phyloP scores from a whole-genome alignment of 352 stramenopile species.

The Nothophytophthora sp. region DNA sequence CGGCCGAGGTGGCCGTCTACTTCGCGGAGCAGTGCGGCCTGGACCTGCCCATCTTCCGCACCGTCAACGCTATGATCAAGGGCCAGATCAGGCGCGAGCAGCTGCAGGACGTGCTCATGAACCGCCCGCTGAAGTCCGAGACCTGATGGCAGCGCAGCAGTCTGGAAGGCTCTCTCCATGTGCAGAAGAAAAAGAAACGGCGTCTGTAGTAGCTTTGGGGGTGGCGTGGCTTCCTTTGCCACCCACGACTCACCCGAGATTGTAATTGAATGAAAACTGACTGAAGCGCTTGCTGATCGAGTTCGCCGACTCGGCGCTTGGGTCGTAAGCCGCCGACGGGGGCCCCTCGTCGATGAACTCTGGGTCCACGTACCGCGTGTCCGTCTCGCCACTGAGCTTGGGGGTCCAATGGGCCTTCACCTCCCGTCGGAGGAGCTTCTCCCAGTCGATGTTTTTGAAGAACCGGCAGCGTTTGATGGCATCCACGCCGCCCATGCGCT shows the following conservation, averaged over 20 bases:
- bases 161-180: not conserved
- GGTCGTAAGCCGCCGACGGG: constrained; percentile 79
- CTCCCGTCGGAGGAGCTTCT: constrained; percentile 66
- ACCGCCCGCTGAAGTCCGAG: constrained; percentile 77
- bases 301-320: constrained; percentile 57
- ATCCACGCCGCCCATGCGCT: constrained; percentile 62
- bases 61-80: constrained; percentile 87
- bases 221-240: constrained; percentile 15
- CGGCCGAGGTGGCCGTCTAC: constrained; percentile 91
- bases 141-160: constrained; percentile 30
- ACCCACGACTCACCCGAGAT: constrained; percentile 39
- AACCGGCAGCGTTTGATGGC: constrained; percentile 75
- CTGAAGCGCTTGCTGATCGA: constrained; percentile 86
- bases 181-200: constrained; percentile 7
- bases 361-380: constrained; percentile 88
- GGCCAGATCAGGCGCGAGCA: constrained; percentile 73
- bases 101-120: constrained; percentile 79
- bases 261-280: constrained; percentile 92
- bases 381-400: constrained; percentile 82
- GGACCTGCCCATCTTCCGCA: constrained; percentile 91
- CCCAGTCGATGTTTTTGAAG: constrained; percentile 79
- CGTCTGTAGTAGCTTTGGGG: constrained; percentile 9
- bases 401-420: constrained; percentile 82
- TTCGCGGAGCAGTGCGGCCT: constrained; percentile 91
- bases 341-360: constrained; percentile 88